A percentile compares a stretch with the other conserved stretches of the same genome.
Conservation (phyloP, 495 filamentous ascomycete species). For the Aspergillus cristatus region DNA sequence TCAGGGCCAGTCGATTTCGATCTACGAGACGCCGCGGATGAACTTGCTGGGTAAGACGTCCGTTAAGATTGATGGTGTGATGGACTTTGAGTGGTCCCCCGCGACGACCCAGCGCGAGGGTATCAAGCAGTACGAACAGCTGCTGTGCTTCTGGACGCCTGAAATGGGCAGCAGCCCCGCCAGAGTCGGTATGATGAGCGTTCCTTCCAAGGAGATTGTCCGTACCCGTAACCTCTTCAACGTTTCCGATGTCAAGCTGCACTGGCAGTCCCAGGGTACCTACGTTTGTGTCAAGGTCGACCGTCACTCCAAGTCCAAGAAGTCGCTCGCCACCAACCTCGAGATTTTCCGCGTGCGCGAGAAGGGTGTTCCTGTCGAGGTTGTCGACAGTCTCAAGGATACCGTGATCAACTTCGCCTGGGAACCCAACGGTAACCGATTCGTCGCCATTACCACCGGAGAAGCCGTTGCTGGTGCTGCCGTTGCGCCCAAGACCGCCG, state of each 20-base stretch:
- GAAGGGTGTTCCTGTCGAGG: slow-evolving; percentile 96
- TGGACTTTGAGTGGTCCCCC: slow-evolving; percentile 97
- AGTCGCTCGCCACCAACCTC: slow-evolving; percentile 89
- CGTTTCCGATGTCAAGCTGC: slow-evolving; percentile 88
- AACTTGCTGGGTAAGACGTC: slow-evolving; percentile 77
- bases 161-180: slow-evolving; percentile 98
- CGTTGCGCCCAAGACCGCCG: slow-evolving; percentile 87
- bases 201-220: slow-evolving; percentile 87
- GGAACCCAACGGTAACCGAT: slow-evolving; percentile 95
- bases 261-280: slow-evolving; percentile 86
- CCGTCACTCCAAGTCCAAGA: slow-evolving; percentile 97
- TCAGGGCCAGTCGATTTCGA: slow-evolving; percentile 78
- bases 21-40: slow-evolving; percentile 93
- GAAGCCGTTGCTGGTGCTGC: slow-evolving; percentile 70
- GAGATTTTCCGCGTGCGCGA: slow-evolving; percentile 96
- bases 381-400: slow-evolving; percentile 93
- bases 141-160: slow-evolving; percentile 97
- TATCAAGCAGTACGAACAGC: slow-evolving; percentile 83
- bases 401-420: slow-evolving; percentile 98
- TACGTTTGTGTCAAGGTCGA: slow-evolving; percentile 99
- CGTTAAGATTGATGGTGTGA: slow-evolving; percentile 90
- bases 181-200: slow-evolving; percentile 90
- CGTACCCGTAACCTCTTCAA: slow-evolving; percentile 95
- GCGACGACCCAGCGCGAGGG: slow-evolving; percentile 67
- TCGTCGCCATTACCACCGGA: slow-evolving; percentile 91